Conservation (phyloP, 345 rosid genomes). For the Populus simonii region DNA sequence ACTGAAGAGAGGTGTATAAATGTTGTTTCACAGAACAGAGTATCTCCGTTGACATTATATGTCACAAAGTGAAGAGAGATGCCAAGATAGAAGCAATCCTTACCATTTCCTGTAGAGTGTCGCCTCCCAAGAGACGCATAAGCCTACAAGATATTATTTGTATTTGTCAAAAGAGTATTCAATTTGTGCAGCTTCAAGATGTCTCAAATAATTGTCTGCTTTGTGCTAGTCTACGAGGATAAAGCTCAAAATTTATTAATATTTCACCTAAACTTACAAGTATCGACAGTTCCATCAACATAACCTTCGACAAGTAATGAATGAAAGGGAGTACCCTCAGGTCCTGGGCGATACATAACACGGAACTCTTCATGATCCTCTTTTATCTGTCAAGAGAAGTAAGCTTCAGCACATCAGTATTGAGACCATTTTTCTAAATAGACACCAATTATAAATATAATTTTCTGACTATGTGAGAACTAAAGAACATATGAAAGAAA, state of each 20-base stretch:
- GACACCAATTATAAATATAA: background rate
- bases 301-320: slow-evolving; percentile 92
- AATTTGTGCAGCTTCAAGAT: background rate
- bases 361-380: slow-evolving; percentile 75
- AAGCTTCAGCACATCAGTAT: slow-evolving; percentile 4
- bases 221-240: background rate
- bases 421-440: background rate
- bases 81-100: slow-evolving; percentile 22
- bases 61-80: background rate
- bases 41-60: background rate
- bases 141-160: slow-evolving; percentile 47
- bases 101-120: slow-evolving; percentile 75
- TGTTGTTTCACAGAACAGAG: slow-evolving; percentile 1
- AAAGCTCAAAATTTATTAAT: slow-evolving; percentile 2
- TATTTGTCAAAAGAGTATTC: slow-evolving; percentile 11
- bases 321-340: slow-evolving; percentile 73
- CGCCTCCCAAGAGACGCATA: slow-evolving; percentile 83
- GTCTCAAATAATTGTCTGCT: background rate
- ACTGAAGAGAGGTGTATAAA: background rate
- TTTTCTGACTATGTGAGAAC: background rate
- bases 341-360: slow-evolving; percentile 94
- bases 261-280: slow-evolving; percentile 50
- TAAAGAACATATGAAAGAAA: background rate
- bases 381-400: slow-evolving; percentile 51
- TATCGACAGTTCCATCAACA: slow-evolving; percentile 78